A percentile compares a stretch with the other conserved stretches of the same genome.
These are phyloP conservation scores for Lactarius sp. DNA, from an alignment of 768 basidiomycete species.

Conservation along the genomic window DNA sequence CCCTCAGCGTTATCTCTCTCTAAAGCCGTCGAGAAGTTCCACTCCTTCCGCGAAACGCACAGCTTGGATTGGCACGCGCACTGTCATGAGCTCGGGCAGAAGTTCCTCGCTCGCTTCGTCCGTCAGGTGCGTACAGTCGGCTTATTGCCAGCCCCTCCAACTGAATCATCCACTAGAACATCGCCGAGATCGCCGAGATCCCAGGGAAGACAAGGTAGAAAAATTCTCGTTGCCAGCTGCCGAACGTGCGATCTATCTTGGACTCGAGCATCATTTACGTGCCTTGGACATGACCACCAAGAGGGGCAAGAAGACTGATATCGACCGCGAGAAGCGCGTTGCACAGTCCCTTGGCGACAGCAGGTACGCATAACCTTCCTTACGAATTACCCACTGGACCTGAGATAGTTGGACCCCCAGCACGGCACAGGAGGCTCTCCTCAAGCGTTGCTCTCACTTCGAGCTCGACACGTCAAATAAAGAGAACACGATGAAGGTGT, in stretches of 20 bases:
- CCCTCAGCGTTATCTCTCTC: background rate
- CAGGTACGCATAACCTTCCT: slow-evolving; percentile 35
- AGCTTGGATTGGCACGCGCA: slow-evolving; percentile 90
- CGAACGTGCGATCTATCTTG: slow-evolving; percentile 90
- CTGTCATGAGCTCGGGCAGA: slow-evolving; percentile 76
- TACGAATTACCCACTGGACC: background rate
- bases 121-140: slow-evolving; percentile 56
- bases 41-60: slow-evolving; percentile 93
- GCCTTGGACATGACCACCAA: slow-evolving; percentile 84
- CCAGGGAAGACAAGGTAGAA: slow-evolving; percentile 55
- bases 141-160: too few relatives aligned
- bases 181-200: slow-evolving; percentile 96
- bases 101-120: slow-evolving; percentile 75
- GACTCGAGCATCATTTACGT: slow-evolving; percentile 87
- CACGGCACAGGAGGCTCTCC: slow-evolving; percentile 84
- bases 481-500: slow-evolving; percentile 83
- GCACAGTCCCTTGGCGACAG: slow-evolving; percentile 85
- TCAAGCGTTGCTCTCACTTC: slow-evolving; percentile 95
- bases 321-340: slow-evolving; percentile 85
- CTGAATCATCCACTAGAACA: slow-evolving; percentile 51
- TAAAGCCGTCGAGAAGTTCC: slow-evolving; percentile 84
- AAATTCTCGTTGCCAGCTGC: slow-evolving; percentile 79
- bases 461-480: slow-evolving; percentile 65
- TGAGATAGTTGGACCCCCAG: slow-evolving; percentile 35
- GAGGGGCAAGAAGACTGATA: slow-evolving; percentile 59